Conservation (phyloP, 2,329 filamentous ascomycete genomes). For the Pseudogymnoascus sp. region DNA sequence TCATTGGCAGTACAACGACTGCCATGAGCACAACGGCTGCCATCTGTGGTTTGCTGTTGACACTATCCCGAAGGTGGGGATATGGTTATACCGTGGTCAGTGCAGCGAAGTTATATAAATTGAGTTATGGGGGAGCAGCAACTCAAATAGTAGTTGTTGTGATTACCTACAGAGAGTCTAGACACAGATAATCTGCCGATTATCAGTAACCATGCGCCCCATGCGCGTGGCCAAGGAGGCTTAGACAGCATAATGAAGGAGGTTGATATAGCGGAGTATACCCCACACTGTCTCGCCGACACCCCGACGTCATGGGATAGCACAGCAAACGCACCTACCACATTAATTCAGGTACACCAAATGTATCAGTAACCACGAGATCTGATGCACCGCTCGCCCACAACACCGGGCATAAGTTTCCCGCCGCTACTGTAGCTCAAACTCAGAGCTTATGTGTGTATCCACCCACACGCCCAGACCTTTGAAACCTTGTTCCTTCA, state of each 20-base stretch:
- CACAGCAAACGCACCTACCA: neutral
- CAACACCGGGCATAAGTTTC: neutral
- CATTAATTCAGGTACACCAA: neutral
- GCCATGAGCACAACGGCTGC: conserved; percentile 4
- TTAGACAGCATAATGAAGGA: neutral
- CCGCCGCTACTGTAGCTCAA: neutral
- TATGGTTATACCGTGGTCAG: neutral
- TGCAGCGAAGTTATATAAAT: neutral
- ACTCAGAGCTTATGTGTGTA: neutral
- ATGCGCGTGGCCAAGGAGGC: neutral
- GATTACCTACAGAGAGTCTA: neutral
- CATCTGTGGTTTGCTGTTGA: neutral
- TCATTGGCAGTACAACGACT: neutral
- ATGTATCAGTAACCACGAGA: neutral
- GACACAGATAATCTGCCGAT: neutral
- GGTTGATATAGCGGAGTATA: neutral
- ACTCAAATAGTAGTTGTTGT: neutral
- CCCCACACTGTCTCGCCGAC: neutral
- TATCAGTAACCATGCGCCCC: neutral
- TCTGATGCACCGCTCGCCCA: neutral
- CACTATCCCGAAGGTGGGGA: neutral
- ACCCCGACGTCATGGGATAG: conserved; percentile 4
- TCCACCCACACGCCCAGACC: neutral
- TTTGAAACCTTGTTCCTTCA: neutral
- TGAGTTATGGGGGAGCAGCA: neutral